Evolutionary conservation across 306 rosid species (phyloP), one percentile per base, ranked within the genome.

Genomic region (Vicia villosa): DNA sequence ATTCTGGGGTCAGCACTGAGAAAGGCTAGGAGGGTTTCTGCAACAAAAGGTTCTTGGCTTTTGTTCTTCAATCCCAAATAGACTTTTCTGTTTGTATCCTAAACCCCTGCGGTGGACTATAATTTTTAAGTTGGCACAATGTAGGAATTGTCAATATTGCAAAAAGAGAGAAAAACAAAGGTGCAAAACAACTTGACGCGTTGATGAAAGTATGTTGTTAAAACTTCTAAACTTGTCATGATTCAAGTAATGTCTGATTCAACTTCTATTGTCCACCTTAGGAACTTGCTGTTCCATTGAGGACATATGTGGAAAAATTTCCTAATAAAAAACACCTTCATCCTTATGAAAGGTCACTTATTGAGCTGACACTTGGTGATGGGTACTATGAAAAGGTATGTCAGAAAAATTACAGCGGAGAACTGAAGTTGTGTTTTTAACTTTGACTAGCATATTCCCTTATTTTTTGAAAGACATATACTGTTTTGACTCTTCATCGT

Each of bases 131-230:
- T 42, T 54, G 61, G 41, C 65, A 45, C n/a, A 37, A 80, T 79
- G 24, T 73, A 91, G 98, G 97, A 64, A 88, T 91, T 68, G 84
- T 87, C 55, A 94, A 91, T 74, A 81, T 89, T 72, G 95, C 97
- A 50, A 94, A 90, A 84, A 68, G 97, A 79, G 98, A 94, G 83
- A 90, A 86, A 84, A 94, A 94, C 83, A 85, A 81, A 83, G 95
- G 97, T 73, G 96, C 98, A 72, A 94, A 87, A 86, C 98, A 94
- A 79, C 97, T 94, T 74, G 97, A 88, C 80, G 93, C 96, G 20
- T 77, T 94, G 84, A 94, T 94, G 98, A 94, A 94, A 79, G 98
- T 94, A 76, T 74, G 90, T 83, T 76, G 82, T 81, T 69, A 38
- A 40, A 69, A 72, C 84, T 74, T 73, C 16, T 19, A 17, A 59